Percentiles rank a stretch among this genome's conserved stretches.
These are phyloP conservation scores for Lactarius trivialis DNA, from an alignment of 768 basidiomycete genomes.

Conservation along the genomic window DNA sequence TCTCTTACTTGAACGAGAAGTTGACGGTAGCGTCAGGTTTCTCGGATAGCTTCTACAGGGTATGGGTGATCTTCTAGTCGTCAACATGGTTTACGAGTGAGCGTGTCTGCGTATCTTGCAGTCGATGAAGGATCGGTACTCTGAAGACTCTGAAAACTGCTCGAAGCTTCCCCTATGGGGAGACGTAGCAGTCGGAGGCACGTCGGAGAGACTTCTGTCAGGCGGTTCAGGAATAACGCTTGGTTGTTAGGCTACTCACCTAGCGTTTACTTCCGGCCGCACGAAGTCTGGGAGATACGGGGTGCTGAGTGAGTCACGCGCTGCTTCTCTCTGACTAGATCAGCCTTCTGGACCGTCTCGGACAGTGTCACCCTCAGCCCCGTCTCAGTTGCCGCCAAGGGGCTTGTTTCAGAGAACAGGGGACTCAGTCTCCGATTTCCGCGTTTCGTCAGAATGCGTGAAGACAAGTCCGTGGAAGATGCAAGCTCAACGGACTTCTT, in stretches of 20 bases:
- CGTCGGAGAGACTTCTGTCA: slow-evolving; percentile 14
- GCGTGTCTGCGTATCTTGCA: slow-evolving; percentile 28
- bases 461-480: slow-evolving; percentile 67
- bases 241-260: slow-evolving; percentile 48
- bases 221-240: slow-evolving; percentile 4
- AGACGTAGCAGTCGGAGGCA: slow-evolving; percentile 60
- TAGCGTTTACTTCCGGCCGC: slow-evolving; percentile 62
- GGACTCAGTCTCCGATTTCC: slow-evolving; percentile 87
- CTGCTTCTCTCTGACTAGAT: background rate
- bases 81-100: background rate
- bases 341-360: slow-evolving; percentile 10
- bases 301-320: slow-evolving; percentile 53
- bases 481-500: slow-evolving; percentile 70
- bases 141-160: slow-evolving; percentile 50
- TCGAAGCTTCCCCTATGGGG: slow-evolving; percentile 47
- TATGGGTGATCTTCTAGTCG: slow-evolving; percentile 25
- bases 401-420: slow-evolving; percentile 46
- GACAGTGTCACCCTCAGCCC: slow-evolving; percentile 76
- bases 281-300: slow-evolving; percentile 85
- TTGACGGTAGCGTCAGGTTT: slow-evolving; percentile 49
- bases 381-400: slow-evolving; percentile 71
- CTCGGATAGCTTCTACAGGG: slow-evolving; percentile 77
- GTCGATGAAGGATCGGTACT: slow-evolving; percentile 59
- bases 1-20: background rate
- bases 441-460: slow-evolving; percentile 65